Evolutionary conservation across 768 basidiomycete species (phyloP).

Genomic region (Leccinum variicolor): DNA sequence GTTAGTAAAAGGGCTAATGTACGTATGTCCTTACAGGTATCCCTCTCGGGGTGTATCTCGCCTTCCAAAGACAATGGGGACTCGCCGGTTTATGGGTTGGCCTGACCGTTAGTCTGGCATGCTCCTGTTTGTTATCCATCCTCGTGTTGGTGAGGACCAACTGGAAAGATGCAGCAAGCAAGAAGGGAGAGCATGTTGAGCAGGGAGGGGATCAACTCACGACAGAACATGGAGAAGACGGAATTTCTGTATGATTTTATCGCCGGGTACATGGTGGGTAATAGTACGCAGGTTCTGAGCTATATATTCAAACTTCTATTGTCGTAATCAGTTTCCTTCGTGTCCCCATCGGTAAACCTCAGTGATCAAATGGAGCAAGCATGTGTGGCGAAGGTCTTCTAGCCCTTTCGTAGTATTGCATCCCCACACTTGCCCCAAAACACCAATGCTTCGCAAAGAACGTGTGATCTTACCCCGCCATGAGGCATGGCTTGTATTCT

Average conservation of each 20-base stretch:
- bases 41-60: constrained; percentile 25
- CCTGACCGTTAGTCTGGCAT: constrained; percentile 20
- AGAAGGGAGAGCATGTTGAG: not conserved
- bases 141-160: constrained; percentile 17
- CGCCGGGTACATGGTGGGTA: not conserved
- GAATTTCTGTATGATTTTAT: not conserved
- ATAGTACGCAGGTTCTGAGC: not conserved
- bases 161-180: constrained; percentile 11
- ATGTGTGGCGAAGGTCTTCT: not conserved
- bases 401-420: not conserved
- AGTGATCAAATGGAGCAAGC: not conserved
- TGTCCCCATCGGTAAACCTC: not conserved
- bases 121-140: constrained; percentile 16
- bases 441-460: too few relatives aligned
- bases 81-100: constrained; percentile 25
- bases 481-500: too few relatives aligned
- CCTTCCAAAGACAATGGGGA: constrained; percentile 19
- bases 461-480: too few relatives aligned
- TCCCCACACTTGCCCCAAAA: not conserved
- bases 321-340: too few relatives aligned
- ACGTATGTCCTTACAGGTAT: constrained; percentile 26
- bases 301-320: not conserved
- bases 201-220: not conserved
- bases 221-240: not conserved
- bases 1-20: not conserved